A percentile compares a stretch with the other conserved stretches of the same genome.
These are phyloP conservation scores for Ceratobasidium theobromae DNA, from an alignment of 1,284 basidiomycete species.

Conservation along the genomic window DNA sequence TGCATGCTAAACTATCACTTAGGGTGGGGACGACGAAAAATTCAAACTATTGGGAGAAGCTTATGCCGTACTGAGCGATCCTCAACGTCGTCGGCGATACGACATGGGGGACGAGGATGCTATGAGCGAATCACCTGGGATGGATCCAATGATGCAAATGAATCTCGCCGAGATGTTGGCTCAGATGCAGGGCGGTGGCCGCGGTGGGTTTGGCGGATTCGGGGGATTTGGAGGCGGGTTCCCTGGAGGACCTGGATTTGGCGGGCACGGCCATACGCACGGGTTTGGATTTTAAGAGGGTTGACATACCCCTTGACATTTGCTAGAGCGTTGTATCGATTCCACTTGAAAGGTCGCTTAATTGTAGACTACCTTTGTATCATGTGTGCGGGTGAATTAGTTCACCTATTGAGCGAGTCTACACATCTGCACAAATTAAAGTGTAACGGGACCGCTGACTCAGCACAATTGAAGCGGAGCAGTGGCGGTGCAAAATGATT, in stretches of 20 bases:
- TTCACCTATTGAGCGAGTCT: no score
- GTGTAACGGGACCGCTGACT: no score
- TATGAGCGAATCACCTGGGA: conserved; percentile 44
- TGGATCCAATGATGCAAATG: conserved; percentile 46
- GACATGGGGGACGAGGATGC: conserved; percentile 78
- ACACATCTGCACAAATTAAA: no score
- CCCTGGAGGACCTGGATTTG: conserved; percentile 3
- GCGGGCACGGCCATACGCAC: not conserved
- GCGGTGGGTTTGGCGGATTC: conserved; percentile 37
- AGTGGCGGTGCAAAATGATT: no score
- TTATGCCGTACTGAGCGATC: conserved; percentile 72
- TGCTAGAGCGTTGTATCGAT: no score
- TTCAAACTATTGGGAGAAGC: conserved; percentile 83
- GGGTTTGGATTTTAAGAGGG: not conserved
- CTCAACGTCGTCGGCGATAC: conserved; percentile 59
- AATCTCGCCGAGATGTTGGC: conserved; percentile 62
- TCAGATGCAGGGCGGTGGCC: conserved; percentile 50
- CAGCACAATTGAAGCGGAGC: no score
- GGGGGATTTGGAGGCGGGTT: conserved; percentile 37
- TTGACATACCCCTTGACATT: no score
- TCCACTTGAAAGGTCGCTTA: no score
- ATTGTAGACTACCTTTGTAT: no score
- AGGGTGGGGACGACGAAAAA: conserved; percentile 60
- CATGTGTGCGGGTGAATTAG: no score
- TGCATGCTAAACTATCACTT: conserved; percentile 25